Base-by-base conservation (phyloP, 1,284 basidiomycete species). In the Pyrrhoderma noxium region DNA sequence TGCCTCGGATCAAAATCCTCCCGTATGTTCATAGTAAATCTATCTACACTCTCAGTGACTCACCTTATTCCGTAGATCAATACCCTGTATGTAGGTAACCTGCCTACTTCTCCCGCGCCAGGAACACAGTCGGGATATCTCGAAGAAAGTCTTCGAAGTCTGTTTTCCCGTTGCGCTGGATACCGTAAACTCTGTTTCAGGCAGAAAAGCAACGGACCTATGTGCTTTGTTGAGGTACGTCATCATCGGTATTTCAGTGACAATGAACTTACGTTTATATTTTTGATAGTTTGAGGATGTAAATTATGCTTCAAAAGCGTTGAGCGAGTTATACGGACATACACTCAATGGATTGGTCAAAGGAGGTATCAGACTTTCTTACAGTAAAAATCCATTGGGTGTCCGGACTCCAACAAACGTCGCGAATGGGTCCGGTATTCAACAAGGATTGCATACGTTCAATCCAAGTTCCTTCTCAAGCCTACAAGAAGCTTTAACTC, bases 201-300 rank as follows among this genome's bases (percentile, higher is more conserved):
- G 53, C 91, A 95, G 65, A 99, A 99, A 74, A 89, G 80, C 63
- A 94, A 93, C 59, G 92, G 93, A 1, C 93, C 93, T 3, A 96
- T 96, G 94, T 97, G 93, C 67, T 96, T 97, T 66, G 90, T 93
- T 45, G 91, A 93, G 80, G 87, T 90, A 65, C 47, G 71, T 53
- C 37, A 25, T 9, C 54, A 19, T 19, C 16, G 21, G 50, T 40
- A 8, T 19, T 27, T 42, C 39, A 53, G 50, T 27, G 8, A 36
- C 51, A 46, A 34, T 39, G 41, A 18, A 39, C 37, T 14, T 46
- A 8, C 19, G 18, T 49, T 45, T 47, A 49, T 48, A 22, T 50
- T 49, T 57, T 41, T 56, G 60, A 40, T 65, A 95, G 85, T 98
- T 97, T 60, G 91, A 95, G 57, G 92, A 93, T 64, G 92, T 97